Percentiles rank a stretch among this genome's conserved stretches.
Evolutionary conservation across 1,284 basidiomycete genomes (phyloP).

Genomic region (Cutaneotrichosporon sp.): DNA sequence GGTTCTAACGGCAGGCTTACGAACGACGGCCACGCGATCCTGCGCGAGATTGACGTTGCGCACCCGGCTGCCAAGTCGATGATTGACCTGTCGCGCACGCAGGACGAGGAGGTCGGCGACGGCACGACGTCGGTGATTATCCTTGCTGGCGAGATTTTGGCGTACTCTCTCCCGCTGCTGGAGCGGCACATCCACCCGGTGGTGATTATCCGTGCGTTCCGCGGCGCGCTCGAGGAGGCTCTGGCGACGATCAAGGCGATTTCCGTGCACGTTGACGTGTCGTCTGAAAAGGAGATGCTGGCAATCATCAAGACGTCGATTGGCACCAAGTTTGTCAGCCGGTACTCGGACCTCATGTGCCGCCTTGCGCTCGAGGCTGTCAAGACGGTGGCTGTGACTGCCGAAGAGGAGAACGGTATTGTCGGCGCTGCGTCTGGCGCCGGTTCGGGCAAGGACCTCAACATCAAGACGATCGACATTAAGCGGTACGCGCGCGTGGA

Average conservation of each 20-base stretch:
- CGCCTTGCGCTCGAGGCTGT: conserved; percentile 87
- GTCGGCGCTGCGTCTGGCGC: conserved; percentile 45
- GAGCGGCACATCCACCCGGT: conserved; percentile 97
- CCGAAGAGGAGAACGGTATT: conserved; percentile 47
- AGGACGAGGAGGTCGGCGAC: conserved; percentile 98
- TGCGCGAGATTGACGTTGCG: conserved; percentile 95
- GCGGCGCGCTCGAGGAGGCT: conserved; percentile 86
- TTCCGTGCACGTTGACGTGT: conserved; percentile 83
- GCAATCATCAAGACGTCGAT: conserved; percentile 96
- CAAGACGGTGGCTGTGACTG: conserved; percentile 63
- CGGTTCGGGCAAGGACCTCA: conserved; percentile 31
- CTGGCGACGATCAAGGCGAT: conserved; percentile 71
- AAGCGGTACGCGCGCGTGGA: conserved; percentile 97
- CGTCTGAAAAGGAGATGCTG: conserved; percentile 86
- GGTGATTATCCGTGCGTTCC: conserved; percentile 97
- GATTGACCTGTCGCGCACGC: conserved; percentile 93
- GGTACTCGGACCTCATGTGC: conserved; percentile 99
- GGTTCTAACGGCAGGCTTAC: conserved; percentile 60
- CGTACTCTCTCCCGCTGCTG: conserved; percentile 55
- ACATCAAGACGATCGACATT: conserved; percentile 85
- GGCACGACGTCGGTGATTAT: conserved; percentile 98
- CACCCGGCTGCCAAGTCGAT: conserved; percentile 99
- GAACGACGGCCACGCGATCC: conserved; percentile 95
- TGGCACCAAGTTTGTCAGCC: conserved; percentile 95
- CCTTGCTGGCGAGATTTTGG: conserved; percentile 43